A percentile compares a stretch with the other conserved stretches of the same genome.
Evolutionary conservation across 768 basidiomycete genomes (phyloP).

Genomic region (Chiua virens): DNA sequence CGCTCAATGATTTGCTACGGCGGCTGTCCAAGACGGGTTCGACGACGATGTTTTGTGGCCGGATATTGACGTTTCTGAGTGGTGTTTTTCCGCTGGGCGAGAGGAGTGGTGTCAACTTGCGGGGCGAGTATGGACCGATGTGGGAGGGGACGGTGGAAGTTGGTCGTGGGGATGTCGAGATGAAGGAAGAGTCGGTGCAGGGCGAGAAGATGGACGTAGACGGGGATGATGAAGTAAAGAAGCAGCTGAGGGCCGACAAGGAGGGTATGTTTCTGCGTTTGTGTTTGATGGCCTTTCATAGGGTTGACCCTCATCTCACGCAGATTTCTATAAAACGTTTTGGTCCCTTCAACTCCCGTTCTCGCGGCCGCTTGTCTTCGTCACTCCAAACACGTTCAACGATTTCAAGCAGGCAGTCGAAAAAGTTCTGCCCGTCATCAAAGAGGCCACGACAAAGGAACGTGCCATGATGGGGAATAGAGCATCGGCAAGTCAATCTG

Average conservation of each 20-base stretch:
- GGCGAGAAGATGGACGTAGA: slow-evolving; percentile 68
- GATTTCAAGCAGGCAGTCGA: slow-evolving; percentile 71
- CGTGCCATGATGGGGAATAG: slow-evolving; percentile 85
- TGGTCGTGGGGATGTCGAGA: slow-evolving; percentile 34
- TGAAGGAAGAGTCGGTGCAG: slow-evolving; percentile 31
- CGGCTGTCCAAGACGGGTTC: slow-evolving; percentile 84
- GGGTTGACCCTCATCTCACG: slow-evolving; percentile 4
- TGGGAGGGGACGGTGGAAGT: slow-evolving; percentile 66
- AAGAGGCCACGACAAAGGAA: slow-evolving; percentile 86
- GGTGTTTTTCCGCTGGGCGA: slow-evolving; percentile 86
- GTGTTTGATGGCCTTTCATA: background rate
- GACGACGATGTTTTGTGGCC: slow-evolving; percentile 85
- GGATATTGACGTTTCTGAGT: slow-evolving; percentile 85
- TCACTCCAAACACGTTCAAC: slow-evolving; percentile 51
- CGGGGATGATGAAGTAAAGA: slow-evolving; percentile 35
- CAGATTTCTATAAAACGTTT: slow-evolving; percentile 84
- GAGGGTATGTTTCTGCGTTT: slow-evolving; percentile 47
- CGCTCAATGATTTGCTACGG: slow-evolving; percentile 83
- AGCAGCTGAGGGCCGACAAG: slow-evolving; percentile 51
- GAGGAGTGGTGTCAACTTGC: slow-evolving; percentile 86
- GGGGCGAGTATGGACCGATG: slow-evolving; percentile 80
- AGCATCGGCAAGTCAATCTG: slow-evolving; percentile 37
- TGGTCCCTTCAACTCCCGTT: slow-evolving; percentile 89
- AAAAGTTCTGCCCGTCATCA: slow-evolving; percentile 74
- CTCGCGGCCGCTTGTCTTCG: slow-evolving; percentile 75